These are phyloP conservation scores for Neurospora sp. DNA, from an alignment of 495 filamentous ascomycete genomes.

Conservation along the genomic window DNA sequence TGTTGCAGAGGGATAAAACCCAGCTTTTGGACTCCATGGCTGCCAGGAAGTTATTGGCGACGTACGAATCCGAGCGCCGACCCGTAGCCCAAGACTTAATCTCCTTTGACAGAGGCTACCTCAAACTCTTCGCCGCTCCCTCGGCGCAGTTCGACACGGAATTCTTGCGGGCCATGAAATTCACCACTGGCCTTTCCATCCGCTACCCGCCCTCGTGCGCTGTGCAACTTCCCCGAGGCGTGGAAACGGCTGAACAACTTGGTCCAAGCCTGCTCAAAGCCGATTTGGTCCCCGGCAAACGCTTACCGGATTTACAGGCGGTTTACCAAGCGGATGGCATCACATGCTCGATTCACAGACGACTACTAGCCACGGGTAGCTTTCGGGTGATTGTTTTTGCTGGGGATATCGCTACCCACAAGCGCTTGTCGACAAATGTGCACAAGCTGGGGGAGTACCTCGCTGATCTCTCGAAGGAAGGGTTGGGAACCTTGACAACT, in stretches of 20 bases:
- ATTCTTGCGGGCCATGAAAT: slow-evolving; percentile 24
- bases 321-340: slow-evolving; percentile 10
- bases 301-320: slow-evolving; percentile 9
- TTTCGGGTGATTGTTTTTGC: slow-evolving; percentile 12
- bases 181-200: slow-evolving; percentile 23
- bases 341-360: background rate
- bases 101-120: slow-evolving; percentile 56
- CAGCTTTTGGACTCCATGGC: slow-evolving; percentile 31
- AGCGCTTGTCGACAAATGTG: background rate
- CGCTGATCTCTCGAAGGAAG: background rate
- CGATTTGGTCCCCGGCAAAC: slow-evolving; percentile 9
- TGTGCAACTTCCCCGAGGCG: background rate
- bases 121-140: slow-evolving; percentile 31
- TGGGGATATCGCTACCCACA: slow-evolving; percentile 1
- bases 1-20: slow-evolving; percentile 18
- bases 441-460: slow-evolving; percentile 3
- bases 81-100: slow-evolving; percentile 64
- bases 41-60: slow-evolving; percentile 46
- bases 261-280: slow-evolving; percentile 31
- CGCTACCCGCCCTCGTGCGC: slow-evolving; percentile 5
- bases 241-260: slow-evolving; percentile 1
- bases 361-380: slow-evolving; percentile 5
- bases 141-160: slow-evolving; percentile 29
- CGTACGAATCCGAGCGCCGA: slow-evolving; percentile 61
- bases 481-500: slow-evolving; percentile 2